Base-by-base conservation (phyloP, 2,329 filamentous ascomycete genomes). In the Epichloe sp. region DNA sequence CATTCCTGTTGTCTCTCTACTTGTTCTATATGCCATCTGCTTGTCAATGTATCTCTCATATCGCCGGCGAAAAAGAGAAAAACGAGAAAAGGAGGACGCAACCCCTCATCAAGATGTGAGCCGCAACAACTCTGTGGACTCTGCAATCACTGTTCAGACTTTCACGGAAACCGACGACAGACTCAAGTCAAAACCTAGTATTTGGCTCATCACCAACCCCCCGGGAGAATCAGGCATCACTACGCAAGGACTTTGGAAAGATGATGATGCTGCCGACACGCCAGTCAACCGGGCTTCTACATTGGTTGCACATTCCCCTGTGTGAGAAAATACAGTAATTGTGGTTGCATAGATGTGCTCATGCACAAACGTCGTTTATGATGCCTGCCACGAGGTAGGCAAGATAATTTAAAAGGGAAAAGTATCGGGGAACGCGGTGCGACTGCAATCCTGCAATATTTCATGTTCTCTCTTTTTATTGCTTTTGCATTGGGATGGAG, bases 1-100 rank as follows among this genome's bases (percentile, higher is more conserved):
- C 19, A 60, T 66, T 12, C 61, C 62, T 35, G 57, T 66, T 26
- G 55, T 62, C 35, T 57, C 59, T n/a, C 54, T 66, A 7, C 55
- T 67, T 1, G 54, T 57, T 7, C 43, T 65, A 15, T 67, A 66
- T 50, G 57, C 56, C 36, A 31, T 62, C 1, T 62, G 55, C n/a
- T 49, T 67, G 11, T 50, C 59, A 10, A 58, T 58, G 17, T 66
- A 59, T 41, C 54, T 65, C 37, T 46, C 57, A 31, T 60, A 60
- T 53, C 60, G 62, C 8, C 60, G 62, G 4, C 58, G 59, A 15
- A 61, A 55, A 52, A 60, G 53, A 42, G 52, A 53, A 15, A 56
- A 56, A 50, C 53, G 49, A 15, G 55, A 58, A 26, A 52, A 51
- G 10, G 54, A 58, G 7, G 49, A 51, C n/a, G 42, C 53, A 21